Conservation (phyloP, 257 asterid genomes). For the Gentiana macrophylla region DNA sequence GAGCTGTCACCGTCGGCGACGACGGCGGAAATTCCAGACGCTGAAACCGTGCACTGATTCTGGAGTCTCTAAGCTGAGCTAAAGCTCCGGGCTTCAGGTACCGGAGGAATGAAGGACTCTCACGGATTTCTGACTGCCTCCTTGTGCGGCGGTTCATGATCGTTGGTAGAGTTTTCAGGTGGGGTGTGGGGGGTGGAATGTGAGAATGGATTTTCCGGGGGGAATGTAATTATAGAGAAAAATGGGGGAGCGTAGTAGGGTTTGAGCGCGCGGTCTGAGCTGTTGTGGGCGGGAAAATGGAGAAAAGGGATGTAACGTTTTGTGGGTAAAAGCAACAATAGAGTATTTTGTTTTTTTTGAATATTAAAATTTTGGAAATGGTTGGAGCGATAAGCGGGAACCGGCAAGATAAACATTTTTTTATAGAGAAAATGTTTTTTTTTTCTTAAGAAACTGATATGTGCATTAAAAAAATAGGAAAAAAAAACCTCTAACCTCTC, state of each 20-base stretch:
- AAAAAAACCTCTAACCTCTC: no score
- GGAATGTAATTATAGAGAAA: background rate
- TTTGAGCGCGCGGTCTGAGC: background rate
- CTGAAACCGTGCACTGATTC: constrained; percentile 17
- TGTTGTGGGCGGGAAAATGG: no score
- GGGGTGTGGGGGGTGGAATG: background rate
- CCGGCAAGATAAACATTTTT: no score
- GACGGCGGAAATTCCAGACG: constrained; percentile 6
- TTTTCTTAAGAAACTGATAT: no score
- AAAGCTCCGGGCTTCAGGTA: constrained; percentile 25
- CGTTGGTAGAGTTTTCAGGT: background rate
- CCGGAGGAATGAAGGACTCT: constrained; percentile 15
- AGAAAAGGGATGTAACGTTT: no score
- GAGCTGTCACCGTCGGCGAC: background rate
- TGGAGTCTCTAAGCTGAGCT: constrained; percentile 22
- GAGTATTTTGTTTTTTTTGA: no score
- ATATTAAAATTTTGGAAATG: no score
- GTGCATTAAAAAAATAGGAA: no score
- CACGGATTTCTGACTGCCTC: background rate
- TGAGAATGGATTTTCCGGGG: background rate
- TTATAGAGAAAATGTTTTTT: no score
- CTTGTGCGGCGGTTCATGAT: constrained; percentile 20
- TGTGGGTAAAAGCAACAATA: no score
- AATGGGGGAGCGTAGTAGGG: background rate
- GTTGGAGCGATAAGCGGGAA: no score